These are phyloP conservation scores for thale cress (Arabidopsis thaliana) DNA, from an alignment of 345 rosid species.

Conservation along the genomic window TAIR10.1 NC_003076.8:15760501-15761000, in stretches of 20 bases:
- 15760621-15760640: conserved; percentile 26
- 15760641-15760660: conserved; percentile 43
- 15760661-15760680: conserved; percentile 43
- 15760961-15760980: conserved; percentile 27
- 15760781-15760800: neutral
- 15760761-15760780: neutral
- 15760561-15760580: conserved; percentile 51
- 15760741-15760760: conserved; percentile 22
- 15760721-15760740: conserved; percentile 13
- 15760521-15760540: conserved; percentile 90
- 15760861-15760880: conserved; percentile 28
- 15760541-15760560: conserved; percentile 84
- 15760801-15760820: neutral
- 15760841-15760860: conserved; percentile 14
- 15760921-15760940: conserved; percentile 30
- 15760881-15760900: conserved; percentile 22
- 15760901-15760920: neutral
- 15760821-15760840: neutral
- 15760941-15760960: conserved; percentile 12
- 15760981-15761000: conserved; percentile 20
- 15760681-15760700: conserved; percentile 49
- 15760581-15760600: conserved; percentile 45
- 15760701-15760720: conserved; percentile 30
- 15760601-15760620: conserved; percentile 47
- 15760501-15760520: conserved; percentile 79